Evolutionary conservation across 345 rosid genomes (phyloP), one percentile per base, ranked within the genome.

Genomic region (Tarenaya hassleriana): DNA sequence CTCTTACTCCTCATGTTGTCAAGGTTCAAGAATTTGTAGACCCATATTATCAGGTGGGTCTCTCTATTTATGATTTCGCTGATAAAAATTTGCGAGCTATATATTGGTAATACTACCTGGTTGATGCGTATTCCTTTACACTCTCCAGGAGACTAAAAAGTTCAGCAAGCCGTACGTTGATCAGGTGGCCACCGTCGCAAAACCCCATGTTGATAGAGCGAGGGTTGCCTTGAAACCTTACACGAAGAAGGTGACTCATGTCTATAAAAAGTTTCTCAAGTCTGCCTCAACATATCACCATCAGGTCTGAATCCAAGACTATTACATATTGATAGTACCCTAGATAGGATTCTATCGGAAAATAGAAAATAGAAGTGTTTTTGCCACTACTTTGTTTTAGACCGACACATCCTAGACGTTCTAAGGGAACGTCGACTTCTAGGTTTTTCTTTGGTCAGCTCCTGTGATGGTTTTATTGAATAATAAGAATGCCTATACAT

Each of bases 141-240:
- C 49, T 43, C 8, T 64, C 12, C 73, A 94, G 99, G 87, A 77
- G 61, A 89, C 83, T 31, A 88, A 80, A 77, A 83, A 77, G 82
- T 71, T 83, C 47, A 83, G 94, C 69, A 86, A 82, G 84, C 99
- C 97, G 47, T 82, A 83, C 52, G 73, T 94, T 13, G 95, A 88
- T 65, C 94, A 83, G 58, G 80, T 80, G 60, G 97, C 91, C 44
- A 75, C 85, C 16, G 62, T 73, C 38, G 69, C 94, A 8, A 94
- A 83, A 66, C 99, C 97, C 64, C 99, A 86, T 70, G 84, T 82
- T 52, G 94, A 83, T 44, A 83, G 75, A 47, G 69, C 77, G 19
- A 68, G 72, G 56, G 68, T 82, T 66, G 77, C 69, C 50, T 33
- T 82, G 73, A 88, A 83, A 69, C 99, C 99, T 33, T 88, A 83